These are phyloP conservation scores for Ascochyta fabae DNA, from an alignment of 2,329 filamentous ascomycete species.

Conservation along the genomic window DNA sequence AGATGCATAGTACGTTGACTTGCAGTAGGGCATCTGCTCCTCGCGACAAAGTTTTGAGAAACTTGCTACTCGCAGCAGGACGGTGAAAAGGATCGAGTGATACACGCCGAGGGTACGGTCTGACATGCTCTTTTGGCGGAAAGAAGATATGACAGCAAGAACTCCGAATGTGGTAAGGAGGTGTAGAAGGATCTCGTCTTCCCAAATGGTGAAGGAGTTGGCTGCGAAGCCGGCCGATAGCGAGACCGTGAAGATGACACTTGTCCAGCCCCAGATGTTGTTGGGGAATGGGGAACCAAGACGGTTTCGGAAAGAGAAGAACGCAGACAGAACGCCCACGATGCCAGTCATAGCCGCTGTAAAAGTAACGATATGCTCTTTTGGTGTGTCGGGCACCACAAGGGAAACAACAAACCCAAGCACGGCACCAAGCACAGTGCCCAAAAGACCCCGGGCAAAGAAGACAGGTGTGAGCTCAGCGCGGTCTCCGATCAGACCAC, in stretches of 20 bases:
- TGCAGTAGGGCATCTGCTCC: slow-evolving; percentile 97
- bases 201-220: slow-evolving; percentile 99
- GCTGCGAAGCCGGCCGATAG: slow-evolving; percentile 95
- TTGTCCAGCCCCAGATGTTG: slow-evolving; percentile 89
- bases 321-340: slow-evolving; percentile 49
- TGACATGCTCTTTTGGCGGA: slow-evolving; percentile 70
- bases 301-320: slow-evolving; percentile 50
- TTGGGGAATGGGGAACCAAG: slow-evolving; percentile 67
- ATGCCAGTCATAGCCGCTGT: slow-evolving; percentile 50
- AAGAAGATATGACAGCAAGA: slow-evolving; percentile 74
- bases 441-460: slow-evolving; percentile 58
- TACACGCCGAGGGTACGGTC: slow-evolving; percentile 80
- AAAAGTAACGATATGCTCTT: slow-evolving; percentile 51
- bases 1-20: slow-evolving; percentile 94
- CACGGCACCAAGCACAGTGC: slow-evolving; percentile 54
- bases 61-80: slow-evolving; percentile 80
- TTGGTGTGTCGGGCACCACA: slow-evolving; percentile 48
- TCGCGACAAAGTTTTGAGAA: slow-evolving; percentile 93
- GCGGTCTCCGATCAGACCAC: slow-evolving; percentile 60
- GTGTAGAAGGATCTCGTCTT: slow-evolving; percentile 92
- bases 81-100: slow-evolving; percentile 82
- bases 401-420: slow-evolving; percentile 55
- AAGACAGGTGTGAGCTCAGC: slow-evolving; percentile 61
- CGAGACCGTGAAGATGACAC: slow-evolving; percentile 78
- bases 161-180: slow-evolving; percentile 88